A percentile compares a stretch with the other conserved stretches of the same genome.
phyloP scores from a whole-genome alignment of 306 rosid species.

The Begonia fuchsioides region DNA sequence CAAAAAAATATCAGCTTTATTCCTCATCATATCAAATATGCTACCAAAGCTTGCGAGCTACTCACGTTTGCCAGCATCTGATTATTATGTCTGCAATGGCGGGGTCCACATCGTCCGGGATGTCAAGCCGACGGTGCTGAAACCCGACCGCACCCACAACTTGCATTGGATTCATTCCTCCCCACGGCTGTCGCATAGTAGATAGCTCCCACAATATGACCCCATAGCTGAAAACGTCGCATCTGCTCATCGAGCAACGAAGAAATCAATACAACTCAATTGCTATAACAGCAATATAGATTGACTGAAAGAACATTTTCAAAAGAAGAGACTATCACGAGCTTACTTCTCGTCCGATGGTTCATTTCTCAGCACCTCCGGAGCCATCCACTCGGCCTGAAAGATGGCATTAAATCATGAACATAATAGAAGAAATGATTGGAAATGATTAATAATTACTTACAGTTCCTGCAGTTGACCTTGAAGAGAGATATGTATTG shows the following conservation, averaged over 20 bases:
- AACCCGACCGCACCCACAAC: slow-evolving; percentile 99
- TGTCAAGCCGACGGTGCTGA: slow-evolving; percentile 99
- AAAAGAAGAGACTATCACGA: too few relatives aligned
- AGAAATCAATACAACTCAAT: too few relatives aligned
- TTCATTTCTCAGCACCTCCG: slow-evolving; percentile 94
- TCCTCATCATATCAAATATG: slow-evolving; percentile 1
- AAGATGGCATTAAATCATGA: slow-evolving; percentile 15
- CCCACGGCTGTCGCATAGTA: slow-evolving; percentile 95
- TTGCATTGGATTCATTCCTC: slow-evolving; percentile 99
- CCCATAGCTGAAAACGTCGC: slow-evolving; percentile 90
- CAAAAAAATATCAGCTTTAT: slow-evolving; percentile 5
- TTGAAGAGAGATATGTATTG: slow-evolving; percentile 92
- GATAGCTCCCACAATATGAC: slow-evolving; percentile 95
- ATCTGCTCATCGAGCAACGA: slow-evolving; percentile 26
- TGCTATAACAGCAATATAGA: too few relatives aligned
- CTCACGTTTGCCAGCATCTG: slow-evolving; percentile 98
- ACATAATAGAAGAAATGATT: background rate
- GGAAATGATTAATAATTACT: slow-evolving; percentile 9
- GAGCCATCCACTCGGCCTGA: slow-evolving; percentile 99
- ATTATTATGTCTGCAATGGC: slow-evolving; percentile 58
- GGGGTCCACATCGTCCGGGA: slow-evolving; percentile 73
- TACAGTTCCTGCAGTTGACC: slow-evolving; percentile 98
- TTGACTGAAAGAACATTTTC: too few relatives aligned
- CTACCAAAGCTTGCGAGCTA: background rate
- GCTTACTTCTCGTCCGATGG: slow-evolving; percentile 93